Conservation (phyloP, 2,329 filamentous ascomycete species). For the Dryadomyces sulphureus region DNA sequence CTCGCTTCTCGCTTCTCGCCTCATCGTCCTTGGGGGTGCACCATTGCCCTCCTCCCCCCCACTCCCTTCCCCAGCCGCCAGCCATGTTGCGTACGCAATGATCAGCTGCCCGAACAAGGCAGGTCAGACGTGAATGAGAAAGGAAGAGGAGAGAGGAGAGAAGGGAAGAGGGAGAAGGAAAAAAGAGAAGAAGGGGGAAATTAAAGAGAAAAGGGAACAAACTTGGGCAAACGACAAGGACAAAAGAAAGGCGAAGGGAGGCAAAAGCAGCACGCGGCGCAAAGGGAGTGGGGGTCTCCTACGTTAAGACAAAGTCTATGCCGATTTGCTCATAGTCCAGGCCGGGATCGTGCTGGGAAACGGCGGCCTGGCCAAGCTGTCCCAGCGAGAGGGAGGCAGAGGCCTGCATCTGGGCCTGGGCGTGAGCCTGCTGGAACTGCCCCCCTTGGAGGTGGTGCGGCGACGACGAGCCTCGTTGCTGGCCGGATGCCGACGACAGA, state of each 20-base stretch:
- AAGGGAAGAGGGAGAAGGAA: not conserved
- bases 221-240: not conserved
- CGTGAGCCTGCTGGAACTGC: slow-evolving; percentile 5
- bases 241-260: not conserved
- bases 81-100: too few relatives aligned
- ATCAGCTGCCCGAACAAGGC: too few relatives aligned
- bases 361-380: slow-evolving; percentile 11
- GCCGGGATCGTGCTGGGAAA: slow-evolving; percentile 14
- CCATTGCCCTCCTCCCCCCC: not conserved
- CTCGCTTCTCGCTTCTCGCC: not conserved
- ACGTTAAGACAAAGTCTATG: slow-evolving; percentile 86
- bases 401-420: slow-evolving; percentile 7
- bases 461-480: not conserved
- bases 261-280: not conserved
- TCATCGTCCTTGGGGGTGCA: slow-evolving; percentile 13
- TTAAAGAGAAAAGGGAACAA: not conserved
- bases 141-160: not conserved
- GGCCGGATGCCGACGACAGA: slow-evolving; percentile 7
- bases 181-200: not conserved
- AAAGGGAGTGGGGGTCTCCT: slow-evolving; percentile 31
- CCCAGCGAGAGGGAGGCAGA: slow-evolving; percentile 12
- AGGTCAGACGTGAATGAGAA: not conserved
- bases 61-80: too few relatives aligned
- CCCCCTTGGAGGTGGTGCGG: slow-evolving; percentile 7
- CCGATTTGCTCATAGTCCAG: slow-evolving; percentile 69